phyloP scores from a whole-genome alignment of 495 filamentous ascomycete genomes.

The Penicillium herquei region DNA sequence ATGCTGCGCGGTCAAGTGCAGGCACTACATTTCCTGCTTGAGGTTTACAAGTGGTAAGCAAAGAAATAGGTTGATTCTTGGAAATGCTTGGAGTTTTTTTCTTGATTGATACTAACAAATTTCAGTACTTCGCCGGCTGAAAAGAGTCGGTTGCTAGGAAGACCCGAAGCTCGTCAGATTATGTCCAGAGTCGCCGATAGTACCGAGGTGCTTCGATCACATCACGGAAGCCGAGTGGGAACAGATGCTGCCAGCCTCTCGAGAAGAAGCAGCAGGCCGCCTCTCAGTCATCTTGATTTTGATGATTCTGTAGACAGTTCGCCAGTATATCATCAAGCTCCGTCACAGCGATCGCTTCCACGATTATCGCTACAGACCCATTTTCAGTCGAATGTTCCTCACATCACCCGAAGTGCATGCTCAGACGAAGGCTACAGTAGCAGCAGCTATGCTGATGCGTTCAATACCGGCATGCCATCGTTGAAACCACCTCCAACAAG shows the following conservation, averaged over 20 bases:
- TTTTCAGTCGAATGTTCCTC: too few species aligned
- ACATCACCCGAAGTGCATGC: constrained; percentile 12
- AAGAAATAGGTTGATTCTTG: not conserved
- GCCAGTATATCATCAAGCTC: constrained; percentile 27
- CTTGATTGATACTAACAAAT: not conserved
- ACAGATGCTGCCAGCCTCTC: constrained; percentile 29
- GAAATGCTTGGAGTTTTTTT: not conserved
- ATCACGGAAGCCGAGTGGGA: constrained; percentile 15
- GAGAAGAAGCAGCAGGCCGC: constrained; percentile 27
- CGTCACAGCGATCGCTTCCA: constrained; percentile 15
- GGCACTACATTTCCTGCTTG: constrained; percentile 44
- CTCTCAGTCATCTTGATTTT: constrained; percentile 36
- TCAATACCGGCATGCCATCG: too few species aligned
- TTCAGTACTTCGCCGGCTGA: constrained; percentile 33
- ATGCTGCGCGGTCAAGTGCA: constrained; percentile 38
- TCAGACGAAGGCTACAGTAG: constrained; percentile 28
- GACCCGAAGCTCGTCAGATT: constrained; percentile 34
- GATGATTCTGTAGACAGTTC: constrained; percentile 29
- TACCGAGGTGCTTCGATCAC: constrained; percentile 35
- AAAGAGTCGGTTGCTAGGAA: constrained; percentile 34
- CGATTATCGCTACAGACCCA: too few species aligned
- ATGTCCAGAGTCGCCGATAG: constrained; percentile 42
- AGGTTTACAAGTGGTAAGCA: constrained; percentile 45
- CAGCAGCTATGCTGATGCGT: not conserved
- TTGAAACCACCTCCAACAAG: too few species aligned